Base-by-base conservation (phyloP, 2,329 filamentous ascomycete species). In the Neonectria magnoliae region DNA sequence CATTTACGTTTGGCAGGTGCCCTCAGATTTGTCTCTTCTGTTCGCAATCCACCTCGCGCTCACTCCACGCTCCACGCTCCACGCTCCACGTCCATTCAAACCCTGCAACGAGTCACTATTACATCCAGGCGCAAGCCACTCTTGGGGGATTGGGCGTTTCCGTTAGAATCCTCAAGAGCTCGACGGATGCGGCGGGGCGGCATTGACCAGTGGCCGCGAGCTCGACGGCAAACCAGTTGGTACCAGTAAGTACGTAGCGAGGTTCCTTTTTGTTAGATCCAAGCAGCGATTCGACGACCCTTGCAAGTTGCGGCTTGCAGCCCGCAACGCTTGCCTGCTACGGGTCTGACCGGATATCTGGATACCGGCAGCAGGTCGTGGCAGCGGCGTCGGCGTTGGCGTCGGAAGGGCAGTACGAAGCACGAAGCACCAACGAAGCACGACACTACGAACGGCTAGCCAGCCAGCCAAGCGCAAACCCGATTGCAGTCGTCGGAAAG, bases 51-150 rank as follows among this genome's bases (percentile, higher is more conserved):
- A 55, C 38, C 16, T 42, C 16, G n/a, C 14, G 14, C 33, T 36
- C 36, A 29, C 29, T 16, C 36, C 22, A 25, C 5, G 22, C 22
- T 25, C 22, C 22, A 25, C 22, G 36, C 36, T 38, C 14, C 14
- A 38, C 36, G 36, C 36, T 38, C 14, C 53, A 69, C 64, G 66
- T 29, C 60, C 60, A 31, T 52, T 47, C 57, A 53, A 69, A 70
- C 71, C 71, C 67, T 73, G 69, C 64, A 70, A 65, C 44, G 60
- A 67, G 64, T 63, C 57, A 68, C 66, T 66, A 65, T 68, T 61
- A 65, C 67, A 68, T 58, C 57, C 50, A 57, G 54, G 64, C 42
- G 62, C 65, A 72, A 73, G 69, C 68, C 69, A 71, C 69, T 60
- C 59, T 57, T 64, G 57, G 45, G 65, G 59, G 45, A 27, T 58